Conservation (phyloP, 1,139 yeast genomes). For the Arxiozyma heterogenica region DNA sequence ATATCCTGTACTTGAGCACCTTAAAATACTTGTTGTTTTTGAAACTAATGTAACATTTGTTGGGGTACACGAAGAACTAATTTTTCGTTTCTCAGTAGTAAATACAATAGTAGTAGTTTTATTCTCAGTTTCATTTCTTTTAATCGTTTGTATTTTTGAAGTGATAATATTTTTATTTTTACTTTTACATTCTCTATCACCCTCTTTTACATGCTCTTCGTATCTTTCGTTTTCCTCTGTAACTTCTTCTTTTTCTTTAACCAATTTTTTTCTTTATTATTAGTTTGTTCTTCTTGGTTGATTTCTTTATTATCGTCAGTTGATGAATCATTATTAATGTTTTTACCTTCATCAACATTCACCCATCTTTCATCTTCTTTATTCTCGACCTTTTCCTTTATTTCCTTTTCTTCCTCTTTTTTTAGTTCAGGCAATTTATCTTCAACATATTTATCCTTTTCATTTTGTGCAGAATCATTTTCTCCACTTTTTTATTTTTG, state of each 20-base stretch:
- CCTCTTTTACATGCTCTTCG: background rate
- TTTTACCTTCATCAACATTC: constrained; percentile 5
- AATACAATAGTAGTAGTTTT: background rate
- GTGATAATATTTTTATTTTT: background rate
- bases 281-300: background rate
- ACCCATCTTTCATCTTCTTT: constrained; percentile 2
- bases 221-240: background rate
- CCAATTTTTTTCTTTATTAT: too few relatives aligned
- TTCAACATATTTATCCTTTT: background rate
- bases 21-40: background rate
- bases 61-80: background rate
- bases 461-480: background rate
- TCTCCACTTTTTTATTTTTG: background rate
- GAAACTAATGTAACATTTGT: background rate
- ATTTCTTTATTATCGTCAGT: background rate
- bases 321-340: background rate
- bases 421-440: background rate
- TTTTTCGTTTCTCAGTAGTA: background rate
- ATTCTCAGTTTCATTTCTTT: background rate
- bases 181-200: background rate
- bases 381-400: background rate
- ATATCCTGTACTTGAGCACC: background rate
- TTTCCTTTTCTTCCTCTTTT: background rate
- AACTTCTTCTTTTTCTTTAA: background rate
- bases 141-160: background rate